A percentile compares a stretch with the other conserved stretches of the same genome.
Evolutionary conservation across 2,329 filamentous ascomycete species (phyloP).

Genomic region (Colletotrichum tropicale): DNA sequence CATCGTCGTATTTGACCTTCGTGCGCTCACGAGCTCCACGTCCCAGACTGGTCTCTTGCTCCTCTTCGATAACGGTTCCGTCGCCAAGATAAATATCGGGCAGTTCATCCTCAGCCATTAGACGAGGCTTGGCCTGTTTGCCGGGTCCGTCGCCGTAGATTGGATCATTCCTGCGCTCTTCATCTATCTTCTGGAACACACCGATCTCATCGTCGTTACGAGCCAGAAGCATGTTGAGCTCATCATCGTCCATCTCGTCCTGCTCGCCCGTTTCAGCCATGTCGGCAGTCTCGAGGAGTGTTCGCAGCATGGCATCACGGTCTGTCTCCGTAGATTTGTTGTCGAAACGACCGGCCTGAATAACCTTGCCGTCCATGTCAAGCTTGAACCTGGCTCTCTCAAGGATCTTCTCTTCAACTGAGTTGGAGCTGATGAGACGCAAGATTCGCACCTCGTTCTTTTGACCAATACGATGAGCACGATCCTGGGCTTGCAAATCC

Average conservation of each 20-base stretch:
- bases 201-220: slow-evolving; percentile 80
- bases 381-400: slow-evolving; percentile 97
- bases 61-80: slow-evolving; percentile 79
- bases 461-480: slow-evolving; percentile 99
- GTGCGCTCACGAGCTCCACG: slow-evolving; percentile 95
- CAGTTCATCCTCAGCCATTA: slow-evolving; percentile 86
- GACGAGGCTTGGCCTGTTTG: slow-evolving; percentile 72
- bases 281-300: slow-evolving; percentile 85
- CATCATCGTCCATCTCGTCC: slow-evolving; percentile 98
- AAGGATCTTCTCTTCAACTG: slow-evolving; percentile 97
- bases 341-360: slow-evolving; percentile 98
- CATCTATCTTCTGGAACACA: slow-evolving; percentile 84
- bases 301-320: slow-evolving; percentile 94
- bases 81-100: slow-evolving; percentile 94
- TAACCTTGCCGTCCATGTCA: slow-evolving; percentile 99
- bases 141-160: slow-evolving; percentile 72
- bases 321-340: slow-evolving; percentile 99
- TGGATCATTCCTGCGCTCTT: slow-evolving; percentile 69
- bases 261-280: slow-evolving; percentile 74
- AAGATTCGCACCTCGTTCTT: slow-evolving; percentile 99
- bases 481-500: slow-evolving; percentile 98
- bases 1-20: slow-evolving; percentile 94
- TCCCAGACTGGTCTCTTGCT: slow-evolving; percentile 75
- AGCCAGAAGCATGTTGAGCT: slow-evolving; percentile 92
- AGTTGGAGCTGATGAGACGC: slow-evolving; percentile 93